Percentiles rank a stretch among this genome's conserved stretches.
These are phyloP conservation scores for Pseudopithomyces maydicus DNA, from an alignment of 2,329 filamentous ascomycete genomes.

Conservation along the genomic window DNA sequence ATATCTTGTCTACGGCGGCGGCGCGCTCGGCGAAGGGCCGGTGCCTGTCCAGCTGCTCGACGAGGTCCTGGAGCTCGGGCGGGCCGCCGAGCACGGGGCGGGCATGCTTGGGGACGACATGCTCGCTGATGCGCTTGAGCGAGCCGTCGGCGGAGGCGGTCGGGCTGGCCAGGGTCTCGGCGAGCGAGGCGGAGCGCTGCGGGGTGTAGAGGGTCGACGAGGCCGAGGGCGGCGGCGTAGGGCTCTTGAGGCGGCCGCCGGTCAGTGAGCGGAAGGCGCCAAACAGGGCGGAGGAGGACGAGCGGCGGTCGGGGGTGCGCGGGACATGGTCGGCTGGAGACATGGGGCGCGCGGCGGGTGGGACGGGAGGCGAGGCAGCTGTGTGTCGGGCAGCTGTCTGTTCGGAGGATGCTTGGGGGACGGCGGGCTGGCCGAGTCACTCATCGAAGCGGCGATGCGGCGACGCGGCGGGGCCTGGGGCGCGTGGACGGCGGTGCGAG, in stretches of 20 bases:
- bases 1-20: conserved; percentile 39
- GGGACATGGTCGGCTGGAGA: conserved; percentile 44
- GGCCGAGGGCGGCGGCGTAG: conserved; percentile 36
- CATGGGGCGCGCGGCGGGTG: conserved; percentile 33
- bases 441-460: conserved; percentile 11
- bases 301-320: conserved; percentile 44
- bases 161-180: conserved; percentile 27
- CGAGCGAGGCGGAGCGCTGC: conserved; percentile 35
- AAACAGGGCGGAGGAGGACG: conserved; percentile 45
- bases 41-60: conserved; percentile 35
- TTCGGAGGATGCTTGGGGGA: conserved; percentile 17
- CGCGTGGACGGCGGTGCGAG: conserved; percentile 17
- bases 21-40: conserved; percentile 34
- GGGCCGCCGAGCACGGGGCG: conserved; percentile 41
- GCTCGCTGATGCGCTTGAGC: conserved; percentile 32
- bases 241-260: conserved; percentile 40
- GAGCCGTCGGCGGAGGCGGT: conserved; percentile 30
- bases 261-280: conserved; percentile 45
- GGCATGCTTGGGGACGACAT: conserved; percentile 20
- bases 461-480: conserved; percentile 21
- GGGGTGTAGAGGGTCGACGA: conserved; percentile 38
- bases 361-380: neutral
- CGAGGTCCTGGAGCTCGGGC: conserved; percentile 38
- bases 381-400: conserved; percentile 3
- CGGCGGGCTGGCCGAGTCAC: conserved; percentile 18